Conservation (phyloP, 257 asterid genomes). For the Catharanthus roseus region DNA sequence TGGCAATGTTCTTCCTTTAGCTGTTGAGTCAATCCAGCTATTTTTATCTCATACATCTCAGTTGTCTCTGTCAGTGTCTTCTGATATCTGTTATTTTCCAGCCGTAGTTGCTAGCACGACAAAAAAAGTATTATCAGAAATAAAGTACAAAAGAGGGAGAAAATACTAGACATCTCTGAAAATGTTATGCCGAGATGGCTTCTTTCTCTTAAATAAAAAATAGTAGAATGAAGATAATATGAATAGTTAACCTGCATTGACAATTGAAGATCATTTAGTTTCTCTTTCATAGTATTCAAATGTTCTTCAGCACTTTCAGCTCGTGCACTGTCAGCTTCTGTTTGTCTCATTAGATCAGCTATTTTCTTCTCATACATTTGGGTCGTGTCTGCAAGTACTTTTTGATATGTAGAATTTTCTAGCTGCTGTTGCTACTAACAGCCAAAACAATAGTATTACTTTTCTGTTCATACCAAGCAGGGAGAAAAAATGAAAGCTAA, state of each 20-base stretch:
- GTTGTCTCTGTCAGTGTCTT: conserved; percentile 67
- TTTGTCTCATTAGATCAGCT: conserved; percentile 60
- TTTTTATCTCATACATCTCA: conserved; percentile 67
- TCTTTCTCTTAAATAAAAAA: neutral
- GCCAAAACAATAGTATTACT: conserved; percentile 42
- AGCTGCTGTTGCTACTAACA: conserved; percentile 85
- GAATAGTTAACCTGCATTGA: conserved; percentile 50
- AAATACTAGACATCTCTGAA: neutral
- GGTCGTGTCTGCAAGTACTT: conserved; percentile 63
- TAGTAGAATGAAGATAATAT: neutral
- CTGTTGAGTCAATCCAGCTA: conserved; percentile 47
- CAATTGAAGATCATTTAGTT: conserved; percentile 40
- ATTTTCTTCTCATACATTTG: conserved; percentile 79
- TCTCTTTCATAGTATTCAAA: conserved; percentile 47
- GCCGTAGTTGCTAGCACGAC: conserved; percentile 44
- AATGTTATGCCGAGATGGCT: neutral
- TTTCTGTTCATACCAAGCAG: neutral
- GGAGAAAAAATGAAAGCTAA: neutral
- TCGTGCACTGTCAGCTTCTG: conserved; percentile 34
- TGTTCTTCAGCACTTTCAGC: conserved; percentile 48
- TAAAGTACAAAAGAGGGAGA: conserved; percentile 9
- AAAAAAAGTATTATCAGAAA: conserved; percentile 21
- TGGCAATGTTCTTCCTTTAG: conserved; percentile 43
- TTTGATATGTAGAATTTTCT: conserved; percentile 57
- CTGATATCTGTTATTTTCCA: conserved; percentile 49